Evolutionary conservation across 139 green algal genomes (phyloP).

Genomic region (Eudorina sp.): DNA sequence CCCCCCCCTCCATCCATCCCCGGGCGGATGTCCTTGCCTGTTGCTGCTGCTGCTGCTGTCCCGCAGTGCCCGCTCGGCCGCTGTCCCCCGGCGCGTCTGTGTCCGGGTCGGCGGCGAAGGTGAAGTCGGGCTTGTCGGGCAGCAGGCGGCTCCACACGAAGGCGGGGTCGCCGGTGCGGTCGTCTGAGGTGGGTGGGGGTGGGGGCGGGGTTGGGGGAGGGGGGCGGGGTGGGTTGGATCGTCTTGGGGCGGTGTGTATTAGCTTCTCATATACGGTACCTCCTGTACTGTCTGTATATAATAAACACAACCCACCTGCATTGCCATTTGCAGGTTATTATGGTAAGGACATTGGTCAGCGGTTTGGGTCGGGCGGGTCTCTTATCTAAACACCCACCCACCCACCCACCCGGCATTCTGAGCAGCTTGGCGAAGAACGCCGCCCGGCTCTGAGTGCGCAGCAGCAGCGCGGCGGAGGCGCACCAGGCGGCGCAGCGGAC

Average conservation of each 20-base stretch:
- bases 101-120: conserved; percentile 1
- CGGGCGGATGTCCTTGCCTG: too few species aligned
- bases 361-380: too few species aligned
- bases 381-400: too few species aligned
- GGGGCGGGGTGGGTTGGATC: background rate
- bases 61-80: background rate
- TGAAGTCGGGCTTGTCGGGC: conserved; percentile 4
- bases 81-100: too few species aligned
- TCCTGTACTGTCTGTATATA: too few species aligned
- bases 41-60: too few species aligned
- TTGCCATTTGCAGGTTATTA: too few species aligned
- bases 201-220: background rate
- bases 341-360: too few species aligned
- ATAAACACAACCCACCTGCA: too few species aligned
- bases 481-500: conserved; percentile 19
- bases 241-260: too few species aligned
- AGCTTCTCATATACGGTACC: too few species aligned
- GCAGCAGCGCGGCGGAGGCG: conserved; percentile 23
- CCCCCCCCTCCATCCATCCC: too few species aligned
- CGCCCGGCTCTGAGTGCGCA: conserved; percentile 10
- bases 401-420: background rate
- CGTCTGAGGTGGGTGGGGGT: background rate
- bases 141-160: conserved; percentile 45
- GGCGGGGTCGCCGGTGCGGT: background rate
- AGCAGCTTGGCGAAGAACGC: conserved; percentile 28